Evolutionary conservation across 768 basidiomycete species (phyloP).

Genomic region (Gautieria morchelliformis): DNA sequence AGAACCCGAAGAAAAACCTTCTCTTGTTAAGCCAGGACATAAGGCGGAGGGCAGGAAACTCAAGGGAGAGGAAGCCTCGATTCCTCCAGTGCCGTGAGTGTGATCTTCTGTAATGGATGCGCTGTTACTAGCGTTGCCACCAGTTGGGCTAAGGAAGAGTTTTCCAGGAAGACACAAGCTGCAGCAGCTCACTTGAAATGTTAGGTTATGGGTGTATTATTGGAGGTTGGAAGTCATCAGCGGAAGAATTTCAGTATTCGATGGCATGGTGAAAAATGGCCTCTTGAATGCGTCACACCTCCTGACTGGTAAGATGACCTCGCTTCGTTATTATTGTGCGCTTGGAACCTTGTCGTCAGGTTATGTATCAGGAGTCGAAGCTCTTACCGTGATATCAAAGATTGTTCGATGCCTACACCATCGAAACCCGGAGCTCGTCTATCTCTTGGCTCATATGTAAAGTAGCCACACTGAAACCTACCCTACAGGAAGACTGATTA

Average conservation of each 20-base stretch:
- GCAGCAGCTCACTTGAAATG: background rate
- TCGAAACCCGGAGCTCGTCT: conserved; percentile 54
- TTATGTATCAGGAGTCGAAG: conserved; percentile 81
- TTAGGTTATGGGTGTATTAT: conserved; percentile 76
- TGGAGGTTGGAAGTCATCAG: conserved; percentile 71
- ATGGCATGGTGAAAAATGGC: conserved; percentile 64
- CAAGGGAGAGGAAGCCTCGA: too few relatives aligned
- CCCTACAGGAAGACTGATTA: background rate
- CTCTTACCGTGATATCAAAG: conserved; percentile 55
- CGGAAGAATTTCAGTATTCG: conserved; percentile 67
- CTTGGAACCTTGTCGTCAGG: conserved; percentile 31
- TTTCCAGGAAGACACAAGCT: background rate
- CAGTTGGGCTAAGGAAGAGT: conserved; percentile 10
- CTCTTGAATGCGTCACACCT: conserved; percentile 62
- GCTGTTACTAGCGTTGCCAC: too few relatives aligned
- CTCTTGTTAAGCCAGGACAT: too few relatives aligned
- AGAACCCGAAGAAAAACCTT: too few relatives aligned
- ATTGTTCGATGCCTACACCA: conserved; percentile 53
- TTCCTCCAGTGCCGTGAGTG: too few relatives aligned
- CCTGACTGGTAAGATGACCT: conserved; percentile 53
- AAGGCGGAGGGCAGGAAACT: too few relatives aligned
- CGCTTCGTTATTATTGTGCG: background rate
- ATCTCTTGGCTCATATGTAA: conserved; percentile 83
- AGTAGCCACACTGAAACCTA: background rate
- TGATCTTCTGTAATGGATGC: too few relatives aligned